Base-by-base conservation (phyloP, 176 grass and related monocot species). In the Metroxylon sagu region DNA sequence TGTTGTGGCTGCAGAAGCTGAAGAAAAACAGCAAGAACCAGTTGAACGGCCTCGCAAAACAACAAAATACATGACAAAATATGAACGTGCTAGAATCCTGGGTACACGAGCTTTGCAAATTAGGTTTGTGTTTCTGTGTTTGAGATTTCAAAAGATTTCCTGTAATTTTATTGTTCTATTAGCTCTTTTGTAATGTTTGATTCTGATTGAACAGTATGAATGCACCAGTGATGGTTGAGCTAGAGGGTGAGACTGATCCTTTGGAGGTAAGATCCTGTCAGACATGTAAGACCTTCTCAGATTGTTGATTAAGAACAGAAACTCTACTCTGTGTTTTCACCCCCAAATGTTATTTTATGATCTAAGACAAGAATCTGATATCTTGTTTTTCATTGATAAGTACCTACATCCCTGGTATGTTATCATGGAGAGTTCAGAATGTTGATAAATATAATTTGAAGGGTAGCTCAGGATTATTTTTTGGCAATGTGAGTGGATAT, bases 201-300 rank as follows among this genome's bases (percentile, higher is more conserved):
- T 15, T 28, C 28, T 73, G 71, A 14, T 67, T 76, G 53, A 57
- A 48, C 64, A 95, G 91, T 61, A 96, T 96, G 91, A 96, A 96
- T 77, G 91, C 91, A 62, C 91, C 91, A 52, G 83, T 96, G 17
- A 87, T 95, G 91, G 86, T 96, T 56, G 86, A 96, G 69, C 83
- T 96, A 61, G 86, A 90, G 65, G 86, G 91, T 15, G 85, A 95
- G 82, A 95, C 85, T 70, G 85, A 95, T 74, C 89, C 91, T 48
- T 66, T 96, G 49, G 91, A 96, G 91, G 83, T 90, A 80, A 71
- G 62, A 23, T 39, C 51, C 12, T 49, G 64, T 55, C 12, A 71
- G 30, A 63, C 14, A 3, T 25, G 35, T 43, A 43, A 43, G 35
- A 43, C 12, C 8, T 43, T 43, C 10, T 43, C 35, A 43, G 35